Base-by-base conservation (phyloP, 306 rosid genomes). In the Rosa chinensis region DNA sequence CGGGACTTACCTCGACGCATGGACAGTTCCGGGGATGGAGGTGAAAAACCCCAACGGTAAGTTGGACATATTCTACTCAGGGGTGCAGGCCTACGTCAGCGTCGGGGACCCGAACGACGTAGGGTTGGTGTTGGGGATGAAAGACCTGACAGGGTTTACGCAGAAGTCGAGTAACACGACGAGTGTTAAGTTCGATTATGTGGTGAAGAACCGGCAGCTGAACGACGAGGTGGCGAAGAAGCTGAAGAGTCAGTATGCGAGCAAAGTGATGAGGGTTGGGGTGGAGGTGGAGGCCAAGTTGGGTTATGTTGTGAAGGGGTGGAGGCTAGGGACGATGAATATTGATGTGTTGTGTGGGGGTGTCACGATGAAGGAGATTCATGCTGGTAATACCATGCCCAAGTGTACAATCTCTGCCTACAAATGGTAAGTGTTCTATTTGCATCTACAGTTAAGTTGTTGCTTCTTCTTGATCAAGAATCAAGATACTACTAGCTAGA, bases 281-380 rank as follows among this genome's bases (percentile, higher is more conserved):
- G 82, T 92, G 32, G 83, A 78, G 74, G 83, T 85, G 23, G 39
- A 55, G 75, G 91, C 89, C 12, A 79, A 37, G 16, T 47, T 87
- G 3, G 89, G 90, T 35, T 58, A 86, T 14, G 32, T 52, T 4
- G 78, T 86, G 25, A 13, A 80, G 1, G 88, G 92, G 0, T 79
- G 84, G 80, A 87, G 83, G 35, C 72, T 89, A 0, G 88, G 85
- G 45, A 70, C 82, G 20, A 11, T 89, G 67, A 59, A 48, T 18
- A 43, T 91, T 76, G 71, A 78, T 59, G 79, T 88, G 1, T n/a
- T 44, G 0, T 94, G 99, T 69, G 92, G 97, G 0, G 86, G 85
- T 11, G 85, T 82, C 58, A 84, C 88, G 12, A 67, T 92, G 84
- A 89, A 82, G 81, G 66, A 49, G 14, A 85, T 94, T 20, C 67